A percentile compares a stretch with the other conserved stretches of the same genome.
Conservation (phyloP, 1,284 basidiomycete species). For the Malassezia slooffiae region DNA sequence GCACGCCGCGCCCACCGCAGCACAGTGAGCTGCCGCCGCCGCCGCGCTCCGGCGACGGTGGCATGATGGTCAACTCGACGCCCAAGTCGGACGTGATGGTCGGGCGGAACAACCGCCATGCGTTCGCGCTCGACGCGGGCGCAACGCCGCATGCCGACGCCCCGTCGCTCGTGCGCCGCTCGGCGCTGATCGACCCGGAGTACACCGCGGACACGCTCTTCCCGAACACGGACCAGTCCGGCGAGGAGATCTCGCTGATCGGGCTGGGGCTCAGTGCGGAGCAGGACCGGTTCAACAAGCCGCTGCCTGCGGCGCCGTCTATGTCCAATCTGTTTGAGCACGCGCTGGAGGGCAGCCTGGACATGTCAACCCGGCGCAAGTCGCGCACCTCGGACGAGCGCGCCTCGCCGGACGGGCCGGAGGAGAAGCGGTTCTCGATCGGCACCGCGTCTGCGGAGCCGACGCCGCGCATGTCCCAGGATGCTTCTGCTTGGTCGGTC, state of each 20-base stretch:
- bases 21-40: no score
- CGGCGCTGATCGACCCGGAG: not conserved
- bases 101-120: not conserved
- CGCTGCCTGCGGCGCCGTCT: no score
- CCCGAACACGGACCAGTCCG: not conserved
- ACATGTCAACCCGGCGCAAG: no score
- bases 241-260: not conserved
- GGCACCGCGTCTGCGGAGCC: no score
- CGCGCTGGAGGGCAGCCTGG: no score
- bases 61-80: no score
- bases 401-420: not conserved
- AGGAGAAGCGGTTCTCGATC: no score
- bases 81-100: no score
- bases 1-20: not conserved
- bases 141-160: not conserved
- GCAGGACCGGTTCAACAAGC: not conserved
- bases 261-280: constrained; percentile 5
- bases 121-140: not conserved
- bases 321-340: no score
- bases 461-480: no score
- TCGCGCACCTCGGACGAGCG: not conserved
- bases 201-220: constrained; percentile 7
- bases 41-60: no score
- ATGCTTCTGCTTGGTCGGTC: no score
- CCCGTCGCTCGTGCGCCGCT: not conserved